Evolutionary conservation across 176 grass and related monocot species (phyloP).

Genomic region (Saccharum officinarum): DNA sequence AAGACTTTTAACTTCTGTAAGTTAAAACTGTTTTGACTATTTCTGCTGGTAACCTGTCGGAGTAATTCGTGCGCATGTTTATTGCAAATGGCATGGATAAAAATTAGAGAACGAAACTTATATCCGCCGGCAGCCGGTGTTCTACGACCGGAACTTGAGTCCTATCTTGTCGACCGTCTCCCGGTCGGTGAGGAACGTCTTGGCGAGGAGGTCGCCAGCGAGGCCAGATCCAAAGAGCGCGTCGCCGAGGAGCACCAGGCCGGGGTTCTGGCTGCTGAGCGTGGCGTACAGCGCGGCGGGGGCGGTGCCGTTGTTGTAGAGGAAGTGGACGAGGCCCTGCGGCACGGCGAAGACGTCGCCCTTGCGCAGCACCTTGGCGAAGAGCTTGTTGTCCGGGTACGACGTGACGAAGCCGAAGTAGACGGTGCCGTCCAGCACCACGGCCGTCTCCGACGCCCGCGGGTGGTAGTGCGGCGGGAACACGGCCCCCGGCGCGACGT

Average conservation of each 20-base stretch:
- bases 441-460: constrained; percentile 50
- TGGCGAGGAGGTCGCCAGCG: constrained; percentile 52
- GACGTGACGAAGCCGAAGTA: constrained; percentile 66
- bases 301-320: constrained; percentile 44
- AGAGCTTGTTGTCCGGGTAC: constrained; percentile 48
- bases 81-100: neutral
- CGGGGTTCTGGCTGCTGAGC: constrained; percentile 64
- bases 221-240: constrained; percentile 35
- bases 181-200: constrained; percentile 40
- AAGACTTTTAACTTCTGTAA: neutral
- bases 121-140: too few relatives aligned
- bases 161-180: constrained; percentile 25
- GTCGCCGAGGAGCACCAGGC: constrained; percentile 43
- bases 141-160: constrained; percentile 32
- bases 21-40: neutral
- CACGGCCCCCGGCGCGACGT: constrained; percentile 20
- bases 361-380: constrained; percentile 49
- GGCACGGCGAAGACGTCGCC: constrained; percentile 67
- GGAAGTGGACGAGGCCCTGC: constrained; percentile 62
- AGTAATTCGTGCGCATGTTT: neutral
- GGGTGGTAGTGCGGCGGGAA: constrained; percentile 62
- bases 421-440: constrained; percentile 51
- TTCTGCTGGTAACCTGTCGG: neutral
- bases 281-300: constrained; percentile 47
- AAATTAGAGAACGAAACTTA: too few relatives aligned